These are phyloP conservation scores for Wallemia mellicola DNA, from an alignment of 1,284 basidiomycete species.

Conservation along the genomic window DNA sequence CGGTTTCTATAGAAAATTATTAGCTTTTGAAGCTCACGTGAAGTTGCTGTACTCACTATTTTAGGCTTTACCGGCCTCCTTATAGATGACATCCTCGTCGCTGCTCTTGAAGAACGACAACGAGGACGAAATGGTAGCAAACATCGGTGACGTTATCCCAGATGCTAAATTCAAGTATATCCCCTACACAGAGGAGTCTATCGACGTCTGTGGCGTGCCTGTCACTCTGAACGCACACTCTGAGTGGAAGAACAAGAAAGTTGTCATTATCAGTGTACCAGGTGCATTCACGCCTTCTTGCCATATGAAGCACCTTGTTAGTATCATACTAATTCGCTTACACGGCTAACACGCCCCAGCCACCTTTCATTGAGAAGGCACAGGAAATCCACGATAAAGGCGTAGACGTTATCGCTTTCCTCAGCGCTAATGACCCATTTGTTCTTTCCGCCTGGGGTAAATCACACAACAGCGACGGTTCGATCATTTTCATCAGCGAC, in stretches of 20 bases:
- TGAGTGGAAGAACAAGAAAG: conserved; percentile 1
- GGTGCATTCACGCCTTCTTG: conserved; percentile 1
- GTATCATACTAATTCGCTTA: not conserved
- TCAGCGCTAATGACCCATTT: conserved; percentile 44
- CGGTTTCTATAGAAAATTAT: not conserved
- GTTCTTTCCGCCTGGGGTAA: conserved; percentile 43
- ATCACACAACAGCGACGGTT: conserved; percentile 35
- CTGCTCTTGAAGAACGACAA: not conserved
- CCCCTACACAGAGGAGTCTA: not conserved
- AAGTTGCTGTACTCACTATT: too few species aligned
- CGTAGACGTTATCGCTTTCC: conserved; percentile 34
- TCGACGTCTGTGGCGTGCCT: not conserved
- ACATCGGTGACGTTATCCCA: not conserved
- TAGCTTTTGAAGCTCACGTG: too few species aligned
- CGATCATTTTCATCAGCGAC: conserved; percentile 38
- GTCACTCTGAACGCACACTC: not conserved
- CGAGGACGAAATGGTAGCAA: not conserved
- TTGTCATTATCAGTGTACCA: conserved; percentile 1
- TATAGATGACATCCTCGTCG: not conserved
- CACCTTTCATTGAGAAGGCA: conserved; percentile 31
- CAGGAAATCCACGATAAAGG: conserved; percentile 41
- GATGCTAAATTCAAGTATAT: not conserved
- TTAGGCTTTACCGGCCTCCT: not conserved
- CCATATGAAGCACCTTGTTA: not conserved
- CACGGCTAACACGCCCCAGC: conserved; percentile 25